phyloP scores from a whole-genome alignment of 345 rosid species.

The Ailanthus altissimus region DNA sequence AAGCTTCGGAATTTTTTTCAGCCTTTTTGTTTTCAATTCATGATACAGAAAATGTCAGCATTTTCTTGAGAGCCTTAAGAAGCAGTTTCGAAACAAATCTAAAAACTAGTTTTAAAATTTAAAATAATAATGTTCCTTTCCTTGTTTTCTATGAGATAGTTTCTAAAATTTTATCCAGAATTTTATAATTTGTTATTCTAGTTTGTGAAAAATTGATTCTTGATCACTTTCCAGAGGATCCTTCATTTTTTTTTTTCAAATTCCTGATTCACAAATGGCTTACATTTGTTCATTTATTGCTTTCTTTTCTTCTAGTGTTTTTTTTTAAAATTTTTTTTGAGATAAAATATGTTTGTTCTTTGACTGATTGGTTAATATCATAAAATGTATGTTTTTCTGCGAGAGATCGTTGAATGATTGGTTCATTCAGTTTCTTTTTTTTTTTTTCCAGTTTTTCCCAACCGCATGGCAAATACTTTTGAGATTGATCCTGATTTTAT shows the following conservation, averaged over 20 bases:
- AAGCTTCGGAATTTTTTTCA: neutral
- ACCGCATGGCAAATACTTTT: constrained; percentile 20
- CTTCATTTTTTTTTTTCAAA: neutral
- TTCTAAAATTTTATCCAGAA: neutral
- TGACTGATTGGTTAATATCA: neutral
- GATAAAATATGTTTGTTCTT: neutral
- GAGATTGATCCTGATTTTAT: constrained; percentile 21
- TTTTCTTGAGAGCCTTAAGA: neutral
- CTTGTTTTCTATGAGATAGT: neutral
- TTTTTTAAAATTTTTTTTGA: too few species aligned
- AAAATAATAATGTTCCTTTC: neutral
- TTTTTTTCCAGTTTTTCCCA: constrained; percentile 19
- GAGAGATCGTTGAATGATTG: constrained; percentile 11
- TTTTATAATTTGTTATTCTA: neutral
- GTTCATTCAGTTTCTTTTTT: constrained; percentile 29
- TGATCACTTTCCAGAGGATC: neutral
- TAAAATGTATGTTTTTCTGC: too few species aligned
- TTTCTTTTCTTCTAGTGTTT: neutral
- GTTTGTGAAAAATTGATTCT: neutral
- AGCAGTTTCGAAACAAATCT: neutral
- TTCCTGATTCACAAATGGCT: neutral
- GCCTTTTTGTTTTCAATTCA: neutral
- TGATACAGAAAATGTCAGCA: neutral
- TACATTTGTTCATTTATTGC: neutral
- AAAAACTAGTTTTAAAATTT: neutral